Base-by-base conservation (phyloP, 768 basidiomycete species). In the Boletus sp. region DNA sequence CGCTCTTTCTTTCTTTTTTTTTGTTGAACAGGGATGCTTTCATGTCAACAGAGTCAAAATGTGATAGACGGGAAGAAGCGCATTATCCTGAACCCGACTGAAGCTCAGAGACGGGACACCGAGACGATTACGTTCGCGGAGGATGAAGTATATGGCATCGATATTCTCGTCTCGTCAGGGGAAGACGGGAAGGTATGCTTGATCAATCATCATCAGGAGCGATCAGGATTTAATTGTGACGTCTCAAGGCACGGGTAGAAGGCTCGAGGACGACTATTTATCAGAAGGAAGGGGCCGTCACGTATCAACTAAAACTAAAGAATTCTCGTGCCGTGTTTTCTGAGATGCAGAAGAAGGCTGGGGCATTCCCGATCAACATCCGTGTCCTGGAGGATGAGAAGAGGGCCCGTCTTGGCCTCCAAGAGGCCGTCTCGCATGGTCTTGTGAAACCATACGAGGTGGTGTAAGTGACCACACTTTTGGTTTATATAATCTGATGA, bases 281-380 rank as follows among this genome's bases (percentile, higher is more conserved):
- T 81, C 94, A 97, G 71, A 83, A 90, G 53, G 91, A 93, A 63
- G 82, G 86, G 23, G 75, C 81, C 7, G 83, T 92, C 55, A 95
- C 90, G 38, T 98, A 98, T 75, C 91, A 93, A 70, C 81, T 98
- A 67, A 98, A 98, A 79, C 88, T 96, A 85, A 98, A 96, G 79
- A 96, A 90, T 59, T 95, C 94, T 41, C 89, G 96, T 58, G 83
- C 88, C n/a, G 88, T 96, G 39, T 98, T 98, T 76, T 90, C 90
- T 47, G 96, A 98, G 73, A 91, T 98, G 64, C 91, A 95, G 75
- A 95, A 93, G 80, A 98, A 98, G 74, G 92, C 97, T 39, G 96
- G 96, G 25, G 81, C 93, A 5, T 98, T 99, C 84, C 96, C 97
- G 33, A 98, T 99, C 81, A 98, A 95, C 64, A 82, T 99, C 58